Percentiles rank a stretch among this genome's conserved stretches.
These are phyloP conservation scores for Heterobasidion occidentale DNA, from an alignment of 1,284 basidiomycete species.

Conservation along the genomic window DNA sequence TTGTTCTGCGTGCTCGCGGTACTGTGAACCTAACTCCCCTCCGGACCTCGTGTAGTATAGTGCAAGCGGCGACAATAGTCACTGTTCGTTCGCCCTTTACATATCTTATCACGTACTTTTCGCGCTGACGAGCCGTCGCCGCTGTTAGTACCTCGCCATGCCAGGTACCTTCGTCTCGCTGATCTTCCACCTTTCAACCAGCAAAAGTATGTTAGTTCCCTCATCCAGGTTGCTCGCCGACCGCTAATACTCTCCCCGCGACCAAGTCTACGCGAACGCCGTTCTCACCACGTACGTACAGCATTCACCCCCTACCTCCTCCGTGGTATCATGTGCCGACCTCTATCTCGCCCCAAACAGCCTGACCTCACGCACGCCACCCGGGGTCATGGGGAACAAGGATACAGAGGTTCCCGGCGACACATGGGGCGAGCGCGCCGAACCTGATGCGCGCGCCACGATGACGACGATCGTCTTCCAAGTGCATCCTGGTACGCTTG, in stretches of 20 bases:
- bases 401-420: too few relatives aligned
- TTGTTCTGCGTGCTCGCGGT: not conserved
- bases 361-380: too few relatives aligned
- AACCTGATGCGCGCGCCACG: too few relatives aligned
- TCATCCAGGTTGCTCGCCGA: not conserved
- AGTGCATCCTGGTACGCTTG: too few relatives aligned
- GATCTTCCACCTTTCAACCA: not conserved
- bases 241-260: not conserved
- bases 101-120: not conserved
- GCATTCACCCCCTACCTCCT: too few relatives aligned
- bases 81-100: not conserved
- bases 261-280: not conserved
- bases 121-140: not conserved
- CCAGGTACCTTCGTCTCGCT: not conserved
- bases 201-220: not conserved
- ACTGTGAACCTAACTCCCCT: not conserved
- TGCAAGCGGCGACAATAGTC: not conserved
- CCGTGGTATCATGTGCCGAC: too few relatives aligned
- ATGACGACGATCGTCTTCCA: too few relatives aligned
- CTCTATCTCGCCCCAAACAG: too few relatives aligned
- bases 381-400: too few relatives aligned
- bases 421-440: too few relatives aligned
- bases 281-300: not conserved
- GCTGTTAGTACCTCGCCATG: not conserved
- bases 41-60: not conserved